phyloP scores from a whole-genome alignment of 495 filamentous ascomycete species.

The Penicillium steckii region DNA sequence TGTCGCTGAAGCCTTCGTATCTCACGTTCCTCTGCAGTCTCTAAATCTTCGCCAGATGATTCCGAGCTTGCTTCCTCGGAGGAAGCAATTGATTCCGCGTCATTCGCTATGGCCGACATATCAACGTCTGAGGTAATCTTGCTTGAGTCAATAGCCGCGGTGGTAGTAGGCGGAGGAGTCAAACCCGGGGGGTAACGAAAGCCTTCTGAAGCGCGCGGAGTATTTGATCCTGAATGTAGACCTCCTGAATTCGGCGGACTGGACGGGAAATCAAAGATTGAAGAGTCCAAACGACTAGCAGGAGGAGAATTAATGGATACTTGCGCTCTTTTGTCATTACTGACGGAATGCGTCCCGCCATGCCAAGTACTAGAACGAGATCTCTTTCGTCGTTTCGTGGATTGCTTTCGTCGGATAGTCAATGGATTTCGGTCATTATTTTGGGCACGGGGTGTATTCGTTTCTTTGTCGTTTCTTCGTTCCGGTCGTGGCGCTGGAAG shows the following conservation, averaged over 20 bases:
- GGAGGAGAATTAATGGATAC: conserved; percentile 29
- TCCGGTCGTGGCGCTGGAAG: conserved; percentile 11
- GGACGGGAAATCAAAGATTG: conserved; percentile 32
- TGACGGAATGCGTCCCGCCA: background rate
- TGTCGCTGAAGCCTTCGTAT: conserved; percentile 47
- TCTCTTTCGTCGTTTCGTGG: conserved; percentile 34
- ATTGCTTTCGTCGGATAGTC: conserved; percentile 1
- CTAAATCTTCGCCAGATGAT: conserved; percentile 5
- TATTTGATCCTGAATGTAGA: conserved; percentile 23
- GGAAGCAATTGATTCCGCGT: conserved; percentile 15
- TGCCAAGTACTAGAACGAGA: conserved; percentile 20
- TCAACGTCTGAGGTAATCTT: conserved; percentile 4
- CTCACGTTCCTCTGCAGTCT: conserved; percentile 22
- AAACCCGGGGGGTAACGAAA: conserved; percentile 43
- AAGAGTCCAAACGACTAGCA: conserved; percentile 1
- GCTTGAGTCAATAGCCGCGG: conserved; percentile 29
- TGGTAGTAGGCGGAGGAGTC: conserved; percentile 32
- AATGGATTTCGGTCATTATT: background rate
- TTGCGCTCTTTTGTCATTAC: conserved; percentile 3
- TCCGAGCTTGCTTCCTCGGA: conserved; percentile 22
- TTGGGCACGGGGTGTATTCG: background rate
- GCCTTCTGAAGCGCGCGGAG: conserved; percentile 15
- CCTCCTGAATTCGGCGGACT: conserved; percentile 43
- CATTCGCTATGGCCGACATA: background rate
- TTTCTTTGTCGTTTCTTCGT: conserved; percentile 5